Evolutionary conservation across 768 basidiomycete species (phyloP).

Genomic region (Fomitopsis serialis): DNA sequence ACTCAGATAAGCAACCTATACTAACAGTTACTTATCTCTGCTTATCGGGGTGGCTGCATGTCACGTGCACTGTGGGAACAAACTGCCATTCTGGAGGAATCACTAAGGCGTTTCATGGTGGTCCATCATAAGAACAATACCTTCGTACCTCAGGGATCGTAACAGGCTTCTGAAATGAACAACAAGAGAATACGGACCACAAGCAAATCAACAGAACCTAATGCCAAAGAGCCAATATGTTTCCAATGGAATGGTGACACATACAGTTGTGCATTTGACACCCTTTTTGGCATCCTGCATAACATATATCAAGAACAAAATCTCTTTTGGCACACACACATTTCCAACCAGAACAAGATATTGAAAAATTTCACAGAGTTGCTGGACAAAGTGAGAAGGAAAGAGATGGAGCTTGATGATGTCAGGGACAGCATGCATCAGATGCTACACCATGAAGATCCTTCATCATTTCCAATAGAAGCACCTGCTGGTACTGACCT

Average conservation of each 20-base stretch:
- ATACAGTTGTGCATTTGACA: slow-evolving; percentile 9
- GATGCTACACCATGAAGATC: background rate
- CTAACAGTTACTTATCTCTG: no score
- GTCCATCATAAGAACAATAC: no score
- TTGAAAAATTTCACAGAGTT: background rate
- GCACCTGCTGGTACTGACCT: no score
- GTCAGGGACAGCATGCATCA: background rate
- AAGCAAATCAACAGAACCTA: background rate
- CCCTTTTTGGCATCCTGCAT: background rate
- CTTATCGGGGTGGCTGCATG: no score
- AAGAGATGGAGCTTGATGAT: background rate
- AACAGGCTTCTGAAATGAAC: background rate
- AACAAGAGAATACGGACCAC: background rate
- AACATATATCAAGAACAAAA: no score
- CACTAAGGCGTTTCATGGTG: no score
- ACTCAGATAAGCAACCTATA: no score
- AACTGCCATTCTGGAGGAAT: no score
- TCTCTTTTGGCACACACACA: background rate
- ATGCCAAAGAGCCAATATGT: background rate
- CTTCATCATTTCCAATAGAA: background rate
- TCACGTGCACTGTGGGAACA: no score
- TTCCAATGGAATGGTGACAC: slow-evolving; percentile 1
- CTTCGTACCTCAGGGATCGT: no score
- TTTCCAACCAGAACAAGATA: background rate
- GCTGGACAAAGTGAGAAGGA: background rate